Evolutionary conservation across 352 stramenopile genomes (phyloP).

Genomic region (Phytophthora pinifolia): DNA sequence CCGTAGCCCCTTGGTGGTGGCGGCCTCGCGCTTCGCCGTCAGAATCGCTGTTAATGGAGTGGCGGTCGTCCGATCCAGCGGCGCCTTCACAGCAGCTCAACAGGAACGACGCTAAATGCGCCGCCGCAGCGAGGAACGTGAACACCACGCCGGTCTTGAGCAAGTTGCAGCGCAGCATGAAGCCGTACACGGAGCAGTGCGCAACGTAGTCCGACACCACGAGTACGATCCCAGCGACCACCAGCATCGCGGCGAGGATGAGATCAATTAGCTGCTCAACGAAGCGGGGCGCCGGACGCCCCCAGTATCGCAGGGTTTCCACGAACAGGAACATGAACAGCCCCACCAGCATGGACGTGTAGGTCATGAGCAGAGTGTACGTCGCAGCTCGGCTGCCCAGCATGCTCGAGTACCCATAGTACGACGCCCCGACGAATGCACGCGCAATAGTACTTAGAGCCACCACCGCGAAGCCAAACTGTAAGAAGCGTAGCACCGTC

Average conservation of each 20-base stretch:
- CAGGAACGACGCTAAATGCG: constrained; percentile 51
- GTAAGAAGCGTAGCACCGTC: constrained; percentile 55
- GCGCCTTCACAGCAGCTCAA: constrained; percentile 49
- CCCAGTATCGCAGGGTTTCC: constrained; percentile 40
- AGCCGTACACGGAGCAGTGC: constrained; percentile 62
- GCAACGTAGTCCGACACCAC: constrained; percentile 67
- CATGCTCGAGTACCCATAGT: constrained; percentile 76
- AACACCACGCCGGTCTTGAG: constrained; percentile 63
- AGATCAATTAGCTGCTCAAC: constrained; percentile 59
- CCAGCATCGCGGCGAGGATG: constrained; percentile 48
- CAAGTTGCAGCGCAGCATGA: constrained; percentile 63
- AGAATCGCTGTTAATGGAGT: constrained; percentile 17
- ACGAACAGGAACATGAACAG: constrained; percentile 56
- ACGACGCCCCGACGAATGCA: constrained; percentile 58
- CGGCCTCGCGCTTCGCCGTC: constrained; percentile 4
- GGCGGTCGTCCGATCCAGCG: constrained; percentile 1
- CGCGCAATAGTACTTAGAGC: constrained; percentile 60
- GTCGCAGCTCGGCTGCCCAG: constrained; percentile 56
- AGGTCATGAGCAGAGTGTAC: constrained; percentile 61
- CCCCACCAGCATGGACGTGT: constrained; percentile 65
- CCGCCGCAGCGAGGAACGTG: constrained; percentile 58
- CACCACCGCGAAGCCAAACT: constrained; percentile 58
- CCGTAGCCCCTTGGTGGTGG: constrained; percentile 9
- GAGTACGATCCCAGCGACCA: constrained; percentile 68
- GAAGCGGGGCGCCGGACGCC: constrained; percentile 37